Percentiles rank a stretch among this genome's conserved stretches.
Evolutionary conservation across 805 yeast species (phyloP).

Genomic region (Schwanniomyces pseudopolymorphus): DNA sequence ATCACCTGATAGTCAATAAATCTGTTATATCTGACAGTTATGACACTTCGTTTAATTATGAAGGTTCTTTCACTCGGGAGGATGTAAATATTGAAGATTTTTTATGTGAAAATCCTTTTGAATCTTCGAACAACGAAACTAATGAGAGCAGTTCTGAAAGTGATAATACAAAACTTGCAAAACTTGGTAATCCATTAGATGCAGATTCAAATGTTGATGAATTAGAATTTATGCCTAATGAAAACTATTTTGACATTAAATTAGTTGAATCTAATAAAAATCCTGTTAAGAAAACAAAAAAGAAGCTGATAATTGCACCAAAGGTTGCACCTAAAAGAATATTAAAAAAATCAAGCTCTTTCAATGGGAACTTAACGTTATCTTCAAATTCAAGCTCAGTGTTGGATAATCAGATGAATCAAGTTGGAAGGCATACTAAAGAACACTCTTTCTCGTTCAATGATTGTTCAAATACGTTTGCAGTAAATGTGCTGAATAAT

Average conservation of each 20-base stretch:
- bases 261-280: background rate
- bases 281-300: constrained; percentile 1
- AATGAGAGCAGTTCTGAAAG: constrained; percentile 6
- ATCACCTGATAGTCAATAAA: background rate
- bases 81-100: constrained; percentile 16
- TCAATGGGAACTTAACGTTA: constrained; percentile 5
- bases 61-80: background rate
- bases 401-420: background rate
- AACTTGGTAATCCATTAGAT: background rate
- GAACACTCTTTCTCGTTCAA: constrained; percentile 10
- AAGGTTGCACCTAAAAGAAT: constrained; percentile 8
- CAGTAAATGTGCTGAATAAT: constrained; percentile 13
- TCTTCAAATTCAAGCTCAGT: constrained; percentile 4
- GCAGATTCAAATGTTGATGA: constrained; percentile 1
- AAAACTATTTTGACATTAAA: background rate
- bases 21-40: background rate
- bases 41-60: background rate
- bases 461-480: constrained; percentile 14
- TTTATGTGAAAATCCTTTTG: constrained; percentile 12
- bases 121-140: background rate
- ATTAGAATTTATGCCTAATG: background rate
- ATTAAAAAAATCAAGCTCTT: constrained; percentile 12
- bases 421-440: background rate
- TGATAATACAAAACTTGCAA: background rate
- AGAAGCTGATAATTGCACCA: background rate